Evolutionary conservation across 2,329 filamentous ascomycete genomes (phyloP), one percentile per base, ranked within the genome.

Genomic region (Exophiala viscosa): DNA sequence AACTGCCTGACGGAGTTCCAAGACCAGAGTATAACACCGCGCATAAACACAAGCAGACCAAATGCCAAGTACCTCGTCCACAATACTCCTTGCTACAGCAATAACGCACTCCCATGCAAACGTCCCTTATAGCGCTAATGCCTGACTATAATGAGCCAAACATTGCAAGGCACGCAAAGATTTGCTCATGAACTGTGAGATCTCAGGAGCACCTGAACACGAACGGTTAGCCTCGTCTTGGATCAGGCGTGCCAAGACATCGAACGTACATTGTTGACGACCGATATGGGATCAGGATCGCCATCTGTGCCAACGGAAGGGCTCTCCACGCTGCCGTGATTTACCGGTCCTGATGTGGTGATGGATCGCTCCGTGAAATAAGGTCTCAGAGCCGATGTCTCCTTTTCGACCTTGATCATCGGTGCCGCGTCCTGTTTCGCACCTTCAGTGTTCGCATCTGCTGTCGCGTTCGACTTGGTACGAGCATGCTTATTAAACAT

Each of bases 401-500:
- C 45, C 42, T 42, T 41, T 36, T 20, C 13, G 2, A 17, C 20
- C 36, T 41, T 28, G 23, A 20, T 31, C n/a, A n/a, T 8, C 6
- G 40, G 33, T 6, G 35, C 28, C n/a, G 45, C 10, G 10, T 48
- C 20, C 13, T 40, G 48, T 40, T 39, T 41, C 32, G 34, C 35
- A n/a, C 46, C 41, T 17, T 23, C 15, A 20, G 38, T 8, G 13
- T 45, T 44, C 6, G 48, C 45, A 28, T 49, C 49, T 11, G 14
- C 57, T 31, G 63, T 64, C 40, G 57, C 60, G 17, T 45, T 34
- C 48, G 14, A 66, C 64, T 45, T 65, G 48, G 60, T 68, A 82
- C 81, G 52, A 77, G 76, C 67, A 71, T 90, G 87, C 68, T 93
- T 88, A 47, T 92, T 79, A 48, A 95, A 77, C 45, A 86, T 86